phyloP scores from a whole-genome alignment of 768 basidiomycete species.

The Suillus brevipes region DNA sequence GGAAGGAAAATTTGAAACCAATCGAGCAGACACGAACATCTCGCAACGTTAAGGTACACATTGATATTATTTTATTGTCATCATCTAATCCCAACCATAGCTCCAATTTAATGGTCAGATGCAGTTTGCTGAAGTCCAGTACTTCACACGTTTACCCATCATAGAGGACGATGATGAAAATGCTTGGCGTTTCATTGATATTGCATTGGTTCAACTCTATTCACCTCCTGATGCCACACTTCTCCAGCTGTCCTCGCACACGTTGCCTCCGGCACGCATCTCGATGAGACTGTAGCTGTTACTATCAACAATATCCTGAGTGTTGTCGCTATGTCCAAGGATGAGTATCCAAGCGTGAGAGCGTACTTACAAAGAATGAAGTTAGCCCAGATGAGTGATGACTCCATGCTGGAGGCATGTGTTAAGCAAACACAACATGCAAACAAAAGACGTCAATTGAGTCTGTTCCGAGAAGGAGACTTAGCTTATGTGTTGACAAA shows the following conservation, averaged over 20 bases:
- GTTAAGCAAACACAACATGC: no score
- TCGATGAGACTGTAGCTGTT: slow-evolving; percentile 20
- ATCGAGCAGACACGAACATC: no score
- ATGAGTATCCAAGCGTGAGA: no score
- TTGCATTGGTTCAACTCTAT: slow-evolving; percentile 25
- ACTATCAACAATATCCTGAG: slow-evolving; percentile 16
- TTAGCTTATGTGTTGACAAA: no score
- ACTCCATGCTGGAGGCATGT: no score
- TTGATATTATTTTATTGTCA: neutral
- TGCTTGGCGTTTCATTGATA: neutral
- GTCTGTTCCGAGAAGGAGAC: no score
- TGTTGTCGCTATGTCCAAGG: slow-evolving; percentile 28
- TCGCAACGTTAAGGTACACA: no score
- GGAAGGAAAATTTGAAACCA: no score
- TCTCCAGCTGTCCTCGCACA: slow-evolving; percentile 16
- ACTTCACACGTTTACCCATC: slow-evolving; percentile 2
- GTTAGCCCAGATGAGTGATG: no score
- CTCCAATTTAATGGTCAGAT: neutral
- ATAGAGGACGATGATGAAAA: neutral
- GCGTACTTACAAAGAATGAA: no score
- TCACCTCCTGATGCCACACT: slow-evolving; percentile 20
- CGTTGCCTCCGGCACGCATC: slow-evolving; percentile 19
- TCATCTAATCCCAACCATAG: neutral
- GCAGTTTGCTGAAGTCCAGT: slow-evolving; percentile 1
- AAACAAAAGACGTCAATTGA: no score